phyloP scores from a whole-genome alignment of 1,139 yeast species.

The Yamadazyma atlantica region DNA sequence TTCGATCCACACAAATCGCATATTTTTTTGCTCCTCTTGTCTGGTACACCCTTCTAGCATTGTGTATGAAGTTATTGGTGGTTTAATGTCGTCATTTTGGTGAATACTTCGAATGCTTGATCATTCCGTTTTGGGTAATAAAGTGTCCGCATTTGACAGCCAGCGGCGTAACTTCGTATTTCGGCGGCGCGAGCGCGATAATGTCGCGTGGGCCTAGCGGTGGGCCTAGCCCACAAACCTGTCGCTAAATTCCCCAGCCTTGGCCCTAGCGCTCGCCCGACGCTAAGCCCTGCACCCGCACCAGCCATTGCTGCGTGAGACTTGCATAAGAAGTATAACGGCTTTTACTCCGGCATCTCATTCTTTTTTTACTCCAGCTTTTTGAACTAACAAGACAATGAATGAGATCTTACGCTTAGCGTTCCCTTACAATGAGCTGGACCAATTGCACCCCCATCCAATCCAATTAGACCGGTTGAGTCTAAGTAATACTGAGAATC shows the following conservation, averaged over 20 bases:
- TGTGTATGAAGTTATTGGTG: too few relatives aligned
- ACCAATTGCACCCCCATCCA: slow-evolving; percentile 7
- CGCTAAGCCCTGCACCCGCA: too few relatives aligned
- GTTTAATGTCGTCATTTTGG: too few relatives aligned
- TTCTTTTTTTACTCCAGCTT: background rate
- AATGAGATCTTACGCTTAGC: slow-evolving; percentile 15
- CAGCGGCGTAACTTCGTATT: background rate
- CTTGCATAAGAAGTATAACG: slow-evolving; percentile 1
- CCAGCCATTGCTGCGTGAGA: too few relatives aligned
- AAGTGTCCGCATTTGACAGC: too few relatives aligned
- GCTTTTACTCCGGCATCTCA: background rate
- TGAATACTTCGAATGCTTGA: too few relatives aligned
- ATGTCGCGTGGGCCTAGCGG: too few relatives aligned
- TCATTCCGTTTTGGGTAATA: too few relatives aligned
- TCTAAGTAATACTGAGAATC: slow-evolving; percentile 23
- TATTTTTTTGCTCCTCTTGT: slow-evolving; percentile 18
- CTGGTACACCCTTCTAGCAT: background rate
- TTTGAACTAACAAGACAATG: background rate
- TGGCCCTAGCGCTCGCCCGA: too few relatives aligned
- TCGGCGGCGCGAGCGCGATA: background rate
- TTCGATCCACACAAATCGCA: slow-evolving; percentile 93
- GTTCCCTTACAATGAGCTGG: slow-evolving; percentile 24
- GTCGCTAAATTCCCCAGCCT: too few relatives aligned
- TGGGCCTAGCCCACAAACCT: too few relatives aligned
- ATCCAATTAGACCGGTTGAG: slow-evolving; percentile 23